Base-by-base conservation (phyloP, 306 rosid species). In the Neltuma alba region DNA sequence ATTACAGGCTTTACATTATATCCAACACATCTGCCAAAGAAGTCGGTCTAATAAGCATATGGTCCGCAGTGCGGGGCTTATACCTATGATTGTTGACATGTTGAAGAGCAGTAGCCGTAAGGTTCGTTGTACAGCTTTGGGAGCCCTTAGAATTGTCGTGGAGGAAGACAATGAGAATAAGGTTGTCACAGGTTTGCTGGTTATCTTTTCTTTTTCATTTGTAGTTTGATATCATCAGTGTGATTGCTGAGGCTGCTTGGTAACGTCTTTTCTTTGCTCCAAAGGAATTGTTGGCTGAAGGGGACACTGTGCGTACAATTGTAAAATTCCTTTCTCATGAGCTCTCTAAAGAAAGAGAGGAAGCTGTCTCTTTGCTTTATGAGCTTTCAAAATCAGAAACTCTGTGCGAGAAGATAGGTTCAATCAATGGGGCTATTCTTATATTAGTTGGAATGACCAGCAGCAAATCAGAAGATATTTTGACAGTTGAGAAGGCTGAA, bases 391-490 rank as follows among this genome's bases (percentile, higher is more conserved):
- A 88, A 83, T 93, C 98, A 3, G 90, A 88, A 85, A 78, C 85
- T 80, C 84, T 96, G 44, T 91, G 96, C 78, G 98, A 90, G 89
- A 91, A 90, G 89, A 88, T 96, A 77, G 99, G 99, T 82, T 90
- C 99, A 77, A 47, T 93, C 80, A 92, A 88, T 72, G 99, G 99
- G 74, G 94, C 97, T 37, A 96, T 93, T 89, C 97, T 96, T 76
- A 91, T 96, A 76, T 83, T 96, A 84, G 97, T 96, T 77, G 98
- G 99, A 83, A 96, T 93, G 98, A 87, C 97, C 78, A 90, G 91
- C 85, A 96, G 99, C 88, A 90, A 91, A 25, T 93, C 99, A 12
- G 97, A 93, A 85, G 89, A 96, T 81, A 45, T 91, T 76, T 73
- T 80, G 75, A 91, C 96, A 7, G 92, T 93, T 68, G 92, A 88